These are phyloP conservation scores for Globisporangium abappressorium DNA, from an alignment of 352 stramenopile species.

Conservation along the genomic window DNA sequence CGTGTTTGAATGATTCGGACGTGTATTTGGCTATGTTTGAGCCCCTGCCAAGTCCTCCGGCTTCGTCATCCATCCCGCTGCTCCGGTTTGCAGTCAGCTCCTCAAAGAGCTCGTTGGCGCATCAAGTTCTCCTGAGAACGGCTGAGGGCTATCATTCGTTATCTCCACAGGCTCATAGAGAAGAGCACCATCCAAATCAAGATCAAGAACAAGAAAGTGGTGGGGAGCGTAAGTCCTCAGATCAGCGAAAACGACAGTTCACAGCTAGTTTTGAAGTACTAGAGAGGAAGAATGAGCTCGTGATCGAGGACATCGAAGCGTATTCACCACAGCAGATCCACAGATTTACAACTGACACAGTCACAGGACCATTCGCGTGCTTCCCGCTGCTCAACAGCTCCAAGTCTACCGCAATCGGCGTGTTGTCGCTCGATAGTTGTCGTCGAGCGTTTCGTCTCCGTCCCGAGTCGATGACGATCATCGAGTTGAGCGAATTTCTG, in stretches of 20 bases:
- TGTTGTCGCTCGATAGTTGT: slow-evolving; percentile 58
- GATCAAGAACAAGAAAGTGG: neutral
- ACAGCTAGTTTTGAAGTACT: slow-evolving; percentile 40
- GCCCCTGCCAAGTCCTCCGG: slow-evolving; percentile 34
- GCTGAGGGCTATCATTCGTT: neutral
- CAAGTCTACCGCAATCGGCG: slow-evolving; percentile 29
- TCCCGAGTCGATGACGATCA: slow-evolving; percentile 56
- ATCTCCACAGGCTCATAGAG: neutral
- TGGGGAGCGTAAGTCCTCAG: too few species aligned
- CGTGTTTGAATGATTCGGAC: slow-evolving; percentile 65
- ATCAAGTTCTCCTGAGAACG: slow-evolving; percentile 25
- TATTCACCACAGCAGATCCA: slow-evolving; percentile 18
- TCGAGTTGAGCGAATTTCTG: slow-evolving; percentile 48
- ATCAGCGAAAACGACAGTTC: neutral
- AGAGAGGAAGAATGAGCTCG: slow-evolving; percentile 21
- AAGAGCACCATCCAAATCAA: neutral
- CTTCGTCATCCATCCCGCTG: slow-evolving; percentile 24
- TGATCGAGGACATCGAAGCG: slow-evolving; percentile 37
- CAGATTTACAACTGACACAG: slow-evolving; percentile 19
- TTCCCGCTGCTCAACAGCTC: slow-evolving; percentile 34
- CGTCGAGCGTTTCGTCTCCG: slow-evolving; percentile 42
- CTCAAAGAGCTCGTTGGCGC: slow-evolving; percentile 46
- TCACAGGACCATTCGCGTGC: slow-evolving; percentile 51
- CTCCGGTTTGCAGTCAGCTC: slow-evolving; percentile 54
- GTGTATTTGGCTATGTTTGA: slow-evolving; percentile 71